Conservation (phyloP, 352 stramenopile genomes). For the Pythium myriotylum region DNA sequence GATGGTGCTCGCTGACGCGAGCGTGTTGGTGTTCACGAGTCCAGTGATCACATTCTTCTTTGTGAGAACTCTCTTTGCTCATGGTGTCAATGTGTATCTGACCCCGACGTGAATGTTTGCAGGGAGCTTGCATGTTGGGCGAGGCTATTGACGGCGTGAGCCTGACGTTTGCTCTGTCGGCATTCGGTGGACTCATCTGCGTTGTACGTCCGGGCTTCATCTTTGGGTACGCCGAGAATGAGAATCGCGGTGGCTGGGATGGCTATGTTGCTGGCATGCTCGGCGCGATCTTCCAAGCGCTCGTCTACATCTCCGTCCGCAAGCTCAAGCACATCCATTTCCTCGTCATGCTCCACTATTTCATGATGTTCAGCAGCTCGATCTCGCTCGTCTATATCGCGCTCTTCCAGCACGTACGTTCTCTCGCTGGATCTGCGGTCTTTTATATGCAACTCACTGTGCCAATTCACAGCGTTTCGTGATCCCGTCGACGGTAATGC, state of each 20-base stretch:
- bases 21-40: constrained; percentile 35
- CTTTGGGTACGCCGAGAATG: constrained; percentile 30
- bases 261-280: constrained; percentile 5
- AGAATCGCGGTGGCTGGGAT: constrained; percentile 4
- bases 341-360: constrained; percentile 34
- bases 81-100: background rate
- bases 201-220: constrained; percentile 50
- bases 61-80: constrained; percentile 11
- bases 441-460: background rate
- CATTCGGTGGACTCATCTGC: constrained; percentile 49
- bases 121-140: constrained; percentile 42
- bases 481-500: background rate
- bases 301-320: constrained; percentile 26
- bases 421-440: background rate
- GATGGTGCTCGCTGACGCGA: constrained; percentile 37
- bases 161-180: constrained; percentile 36
- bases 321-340: constrained; percentile 27
- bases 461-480: constrained; percentile 5
- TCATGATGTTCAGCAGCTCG: constrained; percentile 25
- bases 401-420: constrained; percentile 17
- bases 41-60: constrained; percentile 36
- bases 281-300: constrained; percentile 18
- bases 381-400: constrained; percentile 15
- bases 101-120: background rate
- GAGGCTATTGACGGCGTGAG: constrained; percentile 49